Evolutionary conservation across 2,329 filamentous ascomycete species (phyloP).

Genomic region (Dothideomycetes sp.): DNA sequence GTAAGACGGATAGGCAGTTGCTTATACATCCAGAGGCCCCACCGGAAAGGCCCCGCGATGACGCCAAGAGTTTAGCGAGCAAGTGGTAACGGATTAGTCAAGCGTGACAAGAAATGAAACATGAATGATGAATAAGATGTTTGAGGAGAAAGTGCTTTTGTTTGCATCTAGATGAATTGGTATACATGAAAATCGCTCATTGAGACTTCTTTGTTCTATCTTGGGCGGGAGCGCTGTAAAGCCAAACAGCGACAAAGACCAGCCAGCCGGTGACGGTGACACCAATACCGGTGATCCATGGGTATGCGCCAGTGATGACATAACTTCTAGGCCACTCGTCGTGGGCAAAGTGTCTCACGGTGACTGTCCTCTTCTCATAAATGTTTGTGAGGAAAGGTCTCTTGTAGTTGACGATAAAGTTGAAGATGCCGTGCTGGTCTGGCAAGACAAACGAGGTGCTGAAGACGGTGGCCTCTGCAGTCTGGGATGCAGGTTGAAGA

Average conservation of each 20-base stretch:
- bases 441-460: constrained; percentile 68
- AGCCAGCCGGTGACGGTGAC: constrained; percentile 77
- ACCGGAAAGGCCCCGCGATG: neutral
- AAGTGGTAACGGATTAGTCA: neutral
- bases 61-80: neutral
- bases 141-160: neutral
- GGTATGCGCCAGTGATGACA: constrained; percentile 82
- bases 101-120: too few relatives aligned
- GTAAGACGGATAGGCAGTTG: too few relatives aligned
- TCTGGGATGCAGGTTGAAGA: constrained; percentile 48
- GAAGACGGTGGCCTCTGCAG: constrained; percentile 61
- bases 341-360: constrained; percentile 91
- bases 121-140: too few relatives aligned
- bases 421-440: constrained; percentile 98
- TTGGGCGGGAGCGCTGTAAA: constrained; percentile 56
- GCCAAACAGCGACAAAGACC: constrained; percentile 75
- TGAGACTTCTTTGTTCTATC: constrained; percentile 30
- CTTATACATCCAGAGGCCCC: too few relatives aligned
- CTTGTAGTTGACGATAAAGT: constrained; percentile 96
- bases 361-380: constrained; percentile 91
- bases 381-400: constrained; percentile 80
- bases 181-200: constrained; percentile 6
- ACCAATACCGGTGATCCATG: constrained; percentile 83
- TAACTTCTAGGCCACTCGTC: constrained; percentile 92
- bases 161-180: constrained; percentile 3